phyloP scores from a whole-genome alignment of 2,329 filamentous ascomycete genomes.

The Stromatinia cepivora region DNA sequence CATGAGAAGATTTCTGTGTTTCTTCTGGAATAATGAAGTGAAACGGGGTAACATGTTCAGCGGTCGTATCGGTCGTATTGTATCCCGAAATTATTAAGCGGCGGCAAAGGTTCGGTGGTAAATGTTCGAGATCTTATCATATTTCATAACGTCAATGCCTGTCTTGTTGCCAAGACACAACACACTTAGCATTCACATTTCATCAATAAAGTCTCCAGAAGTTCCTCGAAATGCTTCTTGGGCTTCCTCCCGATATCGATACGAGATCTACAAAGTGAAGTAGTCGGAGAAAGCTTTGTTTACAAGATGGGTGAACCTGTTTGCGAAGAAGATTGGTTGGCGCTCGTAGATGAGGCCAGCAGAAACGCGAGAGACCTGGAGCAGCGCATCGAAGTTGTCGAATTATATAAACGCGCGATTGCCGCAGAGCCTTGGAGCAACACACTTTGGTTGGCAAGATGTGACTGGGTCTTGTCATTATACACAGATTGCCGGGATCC shows the following conservation, averaged over 20 bases:
- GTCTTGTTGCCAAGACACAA: slow-evolving; percentile 9
- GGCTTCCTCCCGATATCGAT: slow-evolving; percentile 21
- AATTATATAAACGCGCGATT: slow-evolving; percentile 70
- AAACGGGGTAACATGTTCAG: neutral
- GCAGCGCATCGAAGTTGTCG: slow-evolving; percentile 67
- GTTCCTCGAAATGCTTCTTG: slow-evolving; percentile 25
- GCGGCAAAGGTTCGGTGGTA: slow-evolving; percentile 18
- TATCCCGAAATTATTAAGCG: slow-evolving; percentile 15
- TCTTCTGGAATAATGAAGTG: neutral
- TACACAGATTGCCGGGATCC: slow-evolving; percentile 62
- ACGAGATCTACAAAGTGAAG: slow-evolving; percentile 24
- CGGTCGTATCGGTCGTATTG: no score
- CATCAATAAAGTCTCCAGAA: slow-evolving; percentile 10
- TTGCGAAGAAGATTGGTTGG: slow-evolving; percentile 75
- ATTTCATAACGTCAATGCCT: slow-evolving; percentile 4
- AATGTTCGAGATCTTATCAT: slow-evolving; percentile 21
- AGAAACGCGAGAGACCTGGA: slow-evolving; percentile 62
- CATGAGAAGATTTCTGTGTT: neutral
- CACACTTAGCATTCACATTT: neutral
- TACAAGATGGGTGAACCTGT: slow-evolving; percentile 51
- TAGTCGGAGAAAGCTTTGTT: slow-evolving; percentile 21
- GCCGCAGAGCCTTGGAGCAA: slow-evolving; percentile 71
- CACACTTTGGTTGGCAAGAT: slow-evolving; percentile 74
- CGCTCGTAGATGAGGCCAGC: slow-evolving; percentile 72
- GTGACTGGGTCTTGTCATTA: slow-evolving; percentile 73